Percentiles rank a stretch among this genome's conserved stretches.
Evolutionary conservation across 768 basidiomycete species (phyloP).

Genomic region (Pleurotus platypus): DNA sequence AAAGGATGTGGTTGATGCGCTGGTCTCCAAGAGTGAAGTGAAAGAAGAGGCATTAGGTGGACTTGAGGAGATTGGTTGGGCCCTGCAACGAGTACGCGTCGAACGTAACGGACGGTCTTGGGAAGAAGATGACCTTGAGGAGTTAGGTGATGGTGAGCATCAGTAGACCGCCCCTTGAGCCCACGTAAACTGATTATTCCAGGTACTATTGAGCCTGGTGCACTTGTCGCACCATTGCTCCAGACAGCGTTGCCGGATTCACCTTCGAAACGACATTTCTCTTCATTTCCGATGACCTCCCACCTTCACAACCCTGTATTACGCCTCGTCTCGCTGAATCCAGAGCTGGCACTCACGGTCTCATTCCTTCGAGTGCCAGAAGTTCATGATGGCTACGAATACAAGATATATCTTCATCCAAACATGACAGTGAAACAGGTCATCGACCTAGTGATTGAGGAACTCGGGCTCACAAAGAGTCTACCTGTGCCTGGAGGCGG

Average conservation of each 20-base stretch:
- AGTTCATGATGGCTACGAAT: constrained; percentile 68
- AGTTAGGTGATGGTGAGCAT: constrained; percentile 57
- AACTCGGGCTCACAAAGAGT: constrained; percentile 66
- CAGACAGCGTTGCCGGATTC: constrained; percentile 32
- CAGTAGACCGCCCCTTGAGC: too few relatives aligned
- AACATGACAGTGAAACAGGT: constrained; percentile 52
- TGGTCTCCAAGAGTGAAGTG: constrained; percentile 46
- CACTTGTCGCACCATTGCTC: constrained; percentile 51
- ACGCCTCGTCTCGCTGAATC: constrained; percentile 70
- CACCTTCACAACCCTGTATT: constrained; percentile 65
- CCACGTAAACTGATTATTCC: background rate
- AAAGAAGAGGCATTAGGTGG: constrained; percentile 53
- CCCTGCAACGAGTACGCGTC: constrained; percentile 57
- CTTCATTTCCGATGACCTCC: constrained; percentile 64
- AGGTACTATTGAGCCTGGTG: constrained; percentile 49
- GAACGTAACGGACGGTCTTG: constrained; percentile 60
- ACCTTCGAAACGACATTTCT: constrained; percentile 50
- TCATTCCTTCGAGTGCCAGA: constrained; percentile 70
- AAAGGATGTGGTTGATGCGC: constrained; percentile 54
- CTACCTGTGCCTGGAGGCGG: constrained; percentile 68
- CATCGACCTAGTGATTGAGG: constrained; percentile 47
- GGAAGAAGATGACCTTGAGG: constrained; percentile 68
- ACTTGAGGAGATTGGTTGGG: constrained; percentile 61
- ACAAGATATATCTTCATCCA: constrained; percentile 63
- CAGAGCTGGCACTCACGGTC: constrained; percentile 48